Evolutionary conservation across 352 stramenopile species (phyloP).

Genomic region (Phytophthora melonis): DNA sequence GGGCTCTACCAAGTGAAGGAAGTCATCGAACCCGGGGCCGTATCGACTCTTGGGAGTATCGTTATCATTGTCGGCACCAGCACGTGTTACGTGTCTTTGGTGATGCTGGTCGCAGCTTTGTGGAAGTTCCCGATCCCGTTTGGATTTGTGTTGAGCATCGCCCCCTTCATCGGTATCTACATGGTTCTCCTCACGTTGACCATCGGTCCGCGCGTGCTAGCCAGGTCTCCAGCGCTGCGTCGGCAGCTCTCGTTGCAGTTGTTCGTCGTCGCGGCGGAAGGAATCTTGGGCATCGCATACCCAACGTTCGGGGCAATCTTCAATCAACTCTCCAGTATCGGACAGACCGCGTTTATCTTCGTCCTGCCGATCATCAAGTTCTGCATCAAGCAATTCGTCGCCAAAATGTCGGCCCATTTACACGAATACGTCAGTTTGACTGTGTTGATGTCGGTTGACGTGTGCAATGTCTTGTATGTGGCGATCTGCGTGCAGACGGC

Average conservation of each 20-base stretch:
- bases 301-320: slow-evolving; percentile 25
- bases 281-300: slow-evolving; percentile 11
- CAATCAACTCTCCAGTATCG: not conserved
- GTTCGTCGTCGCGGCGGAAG: slow-evolving; percentile 18
- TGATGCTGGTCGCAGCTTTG: slow-evolving; percentile 6
- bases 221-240: not conserved
- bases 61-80: not conserved
- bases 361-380: slow-evolving; percentile 26
- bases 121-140: slow-evolving; percentile 35
- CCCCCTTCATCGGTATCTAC: slow-evolving; percentile 17
- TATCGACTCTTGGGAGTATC: slow-evolving; percentile 1
- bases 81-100: not conserved
- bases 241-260: slow-evolving; percentile 13
- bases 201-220: not conserved
- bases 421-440: slow-evolving; percentile 34
- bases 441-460: slow-evolving; percentile 41
- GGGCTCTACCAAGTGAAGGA: slow-evolving; percentile 15
- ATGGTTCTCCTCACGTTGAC: slow-evolving; percentile 1
- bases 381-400: slow-evolving; percentile 32
- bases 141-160: slow-evolving; percentile 3
- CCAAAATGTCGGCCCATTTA: slow-evolving; percentile 17
- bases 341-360: slow-evolving; percentile 22
- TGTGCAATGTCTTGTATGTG: slow-evolving; percentile 46
- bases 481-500: slow-evolving; percentile 42
- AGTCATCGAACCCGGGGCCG: slow-evolving; percentile 12